Evolutionary conservation across 2,329 filamentous ascomycete genomes (phyloP), one percentile per base, ranked within the genome.

Genomic region (Chalaropsis thielavioides): DNA sequence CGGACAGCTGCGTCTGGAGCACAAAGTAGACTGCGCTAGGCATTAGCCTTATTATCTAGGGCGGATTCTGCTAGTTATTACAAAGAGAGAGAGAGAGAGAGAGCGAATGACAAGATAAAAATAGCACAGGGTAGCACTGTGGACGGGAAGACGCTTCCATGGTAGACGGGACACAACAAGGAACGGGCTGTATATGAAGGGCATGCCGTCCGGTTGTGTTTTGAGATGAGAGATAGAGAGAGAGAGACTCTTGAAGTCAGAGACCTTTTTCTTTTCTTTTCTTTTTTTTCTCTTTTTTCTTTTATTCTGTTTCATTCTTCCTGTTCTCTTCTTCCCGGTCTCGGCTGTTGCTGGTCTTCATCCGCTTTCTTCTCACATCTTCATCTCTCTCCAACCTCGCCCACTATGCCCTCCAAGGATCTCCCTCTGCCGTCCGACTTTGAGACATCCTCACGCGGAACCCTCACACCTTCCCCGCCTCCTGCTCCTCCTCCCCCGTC

Each of bases 351-450:
- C 63, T 60, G 51, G 56, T 64, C 63, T 54, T 35, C 46, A 60
- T 24, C 24, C 49, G 38, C 46, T 31, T 43, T 54, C 17, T 22
- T 15, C 4, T 35, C 40, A 19, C 41, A 64, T 46, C 6, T 60
- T 19, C n/a, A n/a, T 56, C 22, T 27, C 46, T 24, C 31, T 2
- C 51, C 38, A 31, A 4, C 41, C 51, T 27, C 15, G 13, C 51
- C 24, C 54, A 59, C 19, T 46, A 68, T 68, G 67, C 64, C 67
- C 31, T 69, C 70, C 46, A 80, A 80, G 70, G 72, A 75, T 65
- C 69, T 73, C 49, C 76, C 76, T 43, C 51, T 56, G 19, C 71
- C 75, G 61, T 80, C 80, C 66, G 77, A 80, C 68, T 80, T 80
- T 67, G 79, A 83, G 71, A 73, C 76, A 66, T 73, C 76, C 35